Evolutionary conservation across 2,329 filamentous ascomycete species (phyloP), one percentile per base, ranked within the genome.

Genomic region (Periconia macrospinosa): DNA sequence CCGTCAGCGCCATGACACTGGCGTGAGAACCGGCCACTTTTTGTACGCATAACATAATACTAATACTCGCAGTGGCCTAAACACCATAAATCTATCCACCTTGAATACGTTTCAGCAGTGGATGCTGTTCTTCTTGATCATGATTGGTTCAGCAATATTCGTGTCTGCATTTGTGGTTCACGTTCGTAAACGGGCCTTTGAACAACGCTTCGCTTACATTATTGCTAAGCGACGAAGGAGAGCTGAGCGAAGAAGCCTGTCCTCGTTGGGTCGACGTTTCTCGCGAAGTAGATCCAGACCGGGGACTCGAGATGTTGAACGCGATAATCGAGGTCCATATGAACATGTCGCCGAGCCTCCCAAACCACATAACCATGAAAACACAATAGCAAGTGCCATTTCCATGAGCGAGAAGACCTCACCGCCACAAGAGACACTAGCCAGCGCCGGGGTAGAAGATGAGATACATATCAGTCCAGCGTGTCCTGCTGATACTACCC

Each of bases 21-120:
- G 83, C 86, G 55, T 67, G 45, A 61, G 65, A 43, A 40, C 15
- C 14, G 27, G n/a, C 18, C 40, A 47, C 13, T 14, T 17, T 33
- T 30, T 45, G 13, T 23, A 30, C 11, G 11, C 18, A 9, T 41
- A 23, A 50, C 11, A 14, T 9, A 9, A 41, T 46, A 46, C 54
- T 57, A 35, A 61, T 27, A 13, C 3, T 30, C 42, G 13, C 30
- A 66, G 63, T 7, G 88, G 88, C 0, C 75, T 90, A 52, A 90
- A 89, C 62, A 88, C 86, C 1, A 81, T 86, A 60, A 84, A 87
- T 64, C 73, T 90, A 20, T 86, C 82, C 51, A 75, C 78, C 27
- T 66, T 90, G 63, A 89, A 85, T 40, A 86, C 83, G 0, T 87
- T 86, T 65, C 88, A 91, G 69, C 88, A 91, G 68, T 74, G 83